Conservation (phyloP, 2,329 filamentous ascomycete species). For the Fusarium acutatum region DNA sequence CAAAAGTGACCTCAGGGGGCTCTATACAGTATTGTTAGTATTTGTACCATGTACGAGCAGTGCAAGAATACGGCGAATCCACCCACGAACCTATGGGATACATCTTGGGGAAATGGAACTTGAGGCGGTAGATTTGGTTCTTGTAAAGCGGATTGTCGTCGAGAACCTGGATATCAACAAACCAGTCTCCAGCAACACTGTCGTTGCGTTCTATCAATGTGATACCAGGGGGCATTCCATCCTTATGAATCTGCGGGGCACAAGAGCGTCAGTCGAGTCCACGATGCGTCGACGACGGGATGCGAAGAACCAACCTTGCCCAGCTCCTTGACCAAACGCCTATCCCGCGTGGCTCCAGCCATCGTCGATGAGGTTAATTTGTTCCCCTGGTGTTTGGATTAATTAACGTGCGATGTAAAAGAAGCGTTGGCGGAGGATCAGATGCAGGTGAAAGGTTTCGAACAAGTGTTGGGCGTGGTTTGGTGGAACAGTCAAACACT, state of each 20-base stretch:
- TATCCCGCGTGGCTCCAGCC: constrained; percentile 60
- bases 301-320: constrained; percentile 55
- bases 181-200: constrained; percentile 79
- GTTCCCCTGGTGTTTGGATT: background rate
- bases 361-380: constrained; percentile 38
- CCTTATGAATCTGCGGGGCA: constrained; percentile 59
- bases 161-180: constrained; percentile 89
- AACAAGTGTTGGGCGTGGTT: background rate
- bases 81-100: constrained; percentile 84
- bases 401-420: background rate
- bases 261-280: constrained; percentile 28
- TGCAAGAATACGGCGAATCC: background rate
- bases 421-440: constrained; percentile 14
- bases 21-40: constrained; percentile 61
- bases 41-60: background rate
- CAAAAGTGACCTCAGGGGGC: constrained; percentile 93
- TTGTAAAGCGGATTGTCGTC: constrained; percentile 90
- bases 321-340: constrained; percentile 68
- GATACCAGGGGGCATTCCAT: constrained; percentile 73
- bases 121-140: constrained; percentile 81
- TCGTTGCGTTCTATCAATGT: constrained; percentile 81
- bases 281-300: background rate
- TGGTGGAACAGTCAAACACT: constrained; percentile 19
- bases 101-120: constrained; percentile 82
- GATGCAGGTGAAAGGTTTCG: constrained; percentile 24